A percentile compares a stretch with the other conserved stretches of the same genome.
These are phyloP conservation scores for Kodamaea jinghongensis DNA, from an alignment of 805 yeast genomes.

Conservation along the genomic window DNA sequence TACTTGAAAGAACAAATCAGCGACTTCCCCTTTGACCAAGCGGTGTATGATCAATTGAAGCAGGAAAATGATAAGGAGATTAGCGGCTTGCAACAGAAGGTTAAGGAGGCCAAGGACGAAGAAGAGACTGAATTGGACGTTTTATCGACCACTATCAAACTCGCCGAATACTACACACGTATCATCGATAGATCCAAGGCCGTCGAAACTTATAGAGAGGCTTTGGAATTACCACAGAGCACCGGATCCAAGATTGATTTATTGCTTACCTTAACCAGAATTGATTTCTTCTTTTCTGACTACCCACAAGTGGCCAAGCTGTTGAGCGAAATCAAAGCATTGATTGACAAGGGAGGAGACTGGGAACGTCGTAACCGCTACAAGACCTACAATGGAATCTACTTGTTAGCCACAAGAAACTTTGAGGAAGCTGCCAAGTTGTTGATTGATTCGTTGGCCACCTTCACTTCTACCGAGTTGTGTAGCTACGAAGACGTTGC, in stretches of 20 bases:
- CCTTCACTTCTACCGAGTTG: constrained; percentile 90
- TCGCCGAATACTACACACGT: constrained; percentile 84
- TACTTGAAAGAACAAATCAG: constrained; percentile 45
- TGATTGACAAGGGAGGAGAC: constrained; percentile 96
- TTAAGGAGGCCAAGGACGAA: constrained; percentile 54
- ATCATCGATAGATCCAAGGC: constrained; percentile 82
- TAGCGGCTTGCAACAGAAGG: constrained; percentile 50
- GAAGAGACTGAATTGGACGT: constrained; percentile 87
- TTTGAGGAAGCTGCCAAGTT: constrained; percentile 82
- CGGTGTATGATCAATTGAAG: constrained; percentile 48
- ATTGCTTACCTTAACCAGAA: constrained; percentile 72
- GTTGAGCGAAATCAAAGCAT: constrained; percentile 65
- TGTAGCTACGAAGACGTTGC: constrained; percentile 89
- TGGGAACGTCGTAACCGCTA: constrained; percentile 97
- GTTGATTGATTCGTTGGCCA: constrained; percentile 86
- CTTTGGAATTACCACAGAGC: constrained; percentile 75
- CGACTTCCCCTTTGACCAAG: constrained; percentile 57
- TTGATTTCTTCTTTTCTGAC: constrained; percentile 89
- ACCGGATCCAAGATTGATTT: constrained; percentile 91
- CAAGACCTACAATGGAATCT: constrained; percentile 88
- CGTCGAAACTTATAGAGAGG: constrained; percentile 60
- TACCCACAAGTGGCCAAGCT: constrained; percentile 64
- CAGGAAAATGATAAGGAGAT: constrained; percentile 57
- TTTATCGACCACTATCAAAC: constrained; percentile 68
- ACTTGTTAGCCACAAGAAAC: constrained; percentile 78